Base-by-base conservation (phyloP, 106 monocot genomes). In the Triglochin maritima region DNA sequence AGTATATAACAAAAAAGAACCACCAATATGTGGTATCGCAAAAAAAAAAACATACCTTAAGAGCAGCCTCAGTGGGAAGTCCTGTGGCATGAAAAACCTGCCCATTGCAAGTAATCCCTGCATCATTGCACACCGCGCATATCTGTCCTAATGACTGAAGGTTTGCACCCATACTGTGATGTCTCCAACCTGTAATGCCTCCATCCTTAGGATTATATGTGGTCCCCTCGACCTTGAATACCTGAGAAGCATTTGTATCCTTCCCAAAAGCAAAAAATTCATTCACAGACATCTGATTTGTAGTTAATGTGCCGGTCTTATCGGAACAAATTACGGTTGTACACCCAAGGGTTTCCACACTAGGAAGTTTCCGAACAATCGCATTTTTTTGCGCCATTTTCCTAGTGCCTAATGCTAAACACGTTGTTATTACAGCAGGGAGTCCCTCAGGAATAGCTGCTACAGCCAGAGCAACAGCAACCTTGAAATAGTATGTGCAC, bases 301-400 rank as follows among this genome's bases (percentile, higher is more conserved):
- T 90, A 4, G 90, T 90, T 0, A 90, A 73, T 8, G 90, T 90
- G 10, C 90, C 90, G 3, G 90, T 90, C 68, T 90, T 90, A 74
- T 90, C 90, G 1, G 90, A 90, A 67, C 90, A 90, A 43, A 90
- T 90, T 4, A 90, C 87, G 57, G 90, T 91, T 9, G 90, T 91
- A 51, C 90, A 91, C 17, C 91, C 91, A 11, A 91, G 73, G 2
- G 91, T 91, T 76, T 91, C 91, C 52, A 91, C 91, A 59, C 91
- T 87, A 2, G 90, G 91, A 52, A 91, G 84, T 76, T 91, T 87
- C 64, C 87, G 76, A 11, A 91, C 79, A 56, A 91, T 81, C 0
- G 91, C 87, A 61, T 87, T 87, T 49, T 91, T 91, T 46, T 84
- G 76, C 3, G 87, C 91, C 87, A 91, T 91, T 56, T 87, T 91